These are phyloP conservation scores for Coemansia guatemalensis DNA, from an alignment of 192 early-diverging fungal species.

Conservation along the genomic window DNA sequence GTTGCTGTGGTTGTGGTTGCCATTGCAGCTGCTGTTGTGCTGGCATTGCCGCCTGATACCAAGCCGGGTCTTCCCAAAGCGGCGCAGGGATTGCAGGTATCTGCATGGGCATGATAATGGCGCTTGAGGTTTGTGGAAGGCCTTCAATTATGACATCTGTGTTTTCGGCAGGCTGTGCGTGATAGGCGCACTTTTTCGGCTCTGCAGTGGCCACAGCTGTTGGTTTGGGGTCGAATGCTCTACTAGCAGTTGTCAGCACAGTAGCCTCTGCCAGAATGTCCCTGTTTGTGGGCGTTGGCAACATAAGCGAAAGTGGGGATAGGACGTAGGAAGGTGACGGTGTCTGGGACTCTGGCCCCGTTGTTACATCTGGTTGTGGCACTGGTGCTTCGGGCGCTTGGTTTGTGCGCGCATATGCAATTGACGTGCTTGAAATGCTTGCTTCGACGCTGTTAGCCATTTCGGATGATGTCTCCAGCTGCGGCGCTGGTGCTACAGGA, in stretches of 20 bases:
- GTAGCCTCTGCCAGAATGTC: conserved; percentile 1
- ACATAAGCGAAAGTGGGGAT: not conserved
- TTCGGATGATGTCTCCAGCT: no score
- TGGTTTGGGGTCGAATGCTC: not conserved
- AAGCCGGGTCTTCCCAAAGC: not conserved
- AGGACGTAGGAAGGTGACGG: conserved; percentile 3
- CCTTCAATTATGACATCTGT: conserved; percentile 9
- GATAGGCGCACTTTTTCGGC: conserved; percentile 1
- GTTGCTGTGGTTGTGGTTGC: not conserved
- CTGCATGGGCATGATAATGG: not conserved
- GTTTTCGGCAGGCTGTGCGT: not conserved
- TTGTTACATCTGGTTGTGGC: not conserved
- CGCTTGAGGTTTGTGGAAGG: not conserved
- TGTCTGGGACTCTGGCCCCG: not conserved
- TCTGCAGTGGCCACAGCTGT: not conserved
- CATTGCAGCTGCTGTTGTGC: no score
- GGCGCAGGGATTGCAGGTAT: conserved; percentile 1
- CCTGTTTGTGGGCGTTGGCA: conserved; percentile 8
- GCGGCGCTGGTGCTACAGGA: conserved; percentile 1
- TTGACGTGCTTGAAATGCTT: no score
- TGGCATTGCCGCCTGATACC: conserved; percentile 3
- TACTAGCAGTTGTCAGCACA: not conserved
- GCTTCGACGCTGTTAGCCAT: no score
- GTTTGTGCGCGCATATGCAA: no score
- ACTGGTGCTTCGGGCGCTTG: not conserved